phyloP scores from a whole-genome alignment of 2,329 filamentous ascomycete species.

The Emmonsia crescens region DNA sequence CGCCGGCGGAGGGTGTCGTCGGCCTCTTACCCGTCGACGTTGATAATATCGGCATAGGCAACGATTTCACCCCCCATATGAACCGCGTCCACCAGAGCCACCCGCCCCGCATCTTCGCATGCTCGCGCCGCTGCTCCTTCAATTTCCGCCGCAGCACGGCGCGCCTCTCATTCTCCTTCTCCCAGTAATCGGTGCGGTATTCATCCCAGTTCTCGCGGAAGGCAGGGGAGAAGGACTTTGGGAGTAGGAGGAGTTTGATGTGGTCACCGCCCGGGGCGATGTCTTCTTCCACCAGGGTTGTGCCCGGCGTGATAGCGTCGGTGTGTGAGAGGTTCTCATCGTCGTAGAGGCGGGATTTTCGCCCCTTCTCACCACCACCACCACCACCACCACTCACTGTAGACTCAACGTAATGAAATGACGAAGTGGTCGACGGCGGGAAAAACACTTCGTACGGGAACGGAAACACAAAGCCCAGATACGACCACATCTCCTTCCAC shows the following conservation, averaged over 20 bases:
- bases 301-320: not conserved
- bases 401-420: conserved; percentile 64
- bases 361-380: conserved; percentile 2
- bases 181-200: conserved; percentile 92
- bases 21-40: not conserved
- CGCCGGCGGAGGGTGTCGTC: not conserved
- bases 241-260: conserved; percentile 77
- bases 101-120: conserved; percentile 55
- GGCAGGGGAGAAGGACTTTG: conserved; percentile 88
- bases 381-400: conserved; percentile 26
- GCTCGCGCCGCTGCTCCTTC: conserved; percentile 53
- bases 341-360: not conserved
- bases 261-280: conserved; percentile 82
- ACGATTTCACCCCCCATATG: conserved; percentile 33
- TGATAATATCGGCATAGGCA: not conserved
- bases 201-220: conserved; percentile 97
- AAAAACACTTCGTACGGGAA: conserved; percentile 58
- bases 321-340: not conserved
- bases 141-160: conserved; percentile 61
- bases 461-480: conserved; percentile 65
- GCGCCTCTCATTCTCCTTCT: conserved; percentile 84
- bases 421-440: conserved; percentile 47
- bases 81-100: conserved; percentile 85
- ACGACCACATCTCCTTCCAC: conserved; percentile 66
- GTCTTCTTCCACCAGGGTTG: conserved; percentile 62